Conservation (phyloP, 2,329 filamentous ascomycete genomes). For the Iodosphaeria phyllophila region DNA sequence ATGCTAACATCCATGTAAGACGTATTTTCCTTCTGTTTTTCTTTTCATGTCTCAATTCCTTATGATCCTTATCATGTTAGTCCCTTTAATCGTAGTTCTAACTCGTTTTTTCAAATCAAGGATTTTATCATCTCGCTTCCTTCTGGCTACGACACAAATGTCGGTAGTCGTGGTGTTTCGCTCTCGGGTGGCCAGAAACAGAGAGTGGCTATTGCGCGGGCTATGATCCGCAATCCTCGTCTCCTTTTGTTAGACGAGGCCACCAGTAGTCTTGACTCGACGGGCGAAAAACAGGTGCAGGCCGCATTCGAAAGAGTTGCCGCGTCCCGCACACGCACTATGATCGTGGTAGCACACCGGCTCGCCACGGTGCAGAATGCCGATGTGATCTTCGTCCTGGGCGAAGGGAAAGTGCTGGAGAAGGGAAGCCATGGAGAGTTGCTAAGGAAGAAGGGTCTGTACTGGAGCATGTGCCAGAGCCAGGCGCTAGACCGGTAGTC, state of each 20-base stretch:
- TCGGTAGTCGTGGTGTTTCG: slow-evolving; percentile 47
- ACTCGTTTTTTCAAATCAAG: background rate
- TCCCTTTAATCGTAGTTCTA: too few relatives aligned
- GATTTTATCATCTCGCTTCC: slow-evolving; percentile 53
- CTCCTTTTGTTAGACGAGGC: slow-evolving; percentile 56
- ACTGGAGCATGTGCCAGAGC: slow-evolving; percentile 42
- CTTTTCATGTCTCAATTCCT: too few relatives aligned
- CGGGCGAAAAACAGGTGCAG: slow-evolving; percentile 38
- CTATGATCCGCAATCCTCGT: slow-evolving; percentile 44
- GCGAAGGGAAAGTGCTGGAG: slow-evolving; percentile 39
- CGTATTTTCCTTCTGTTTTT: too few relatives aligned
- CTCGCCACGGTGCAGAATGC: slow-evolving; percentile 63
- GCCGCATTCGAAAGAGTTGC: slow-evolving; percentile 46
- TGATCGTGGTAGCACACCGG: slow-evolving; percentile 61
- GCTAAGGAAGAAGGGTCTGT: slow-evolving; percentile 29
- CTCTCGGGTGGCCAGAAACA: slow-evolving; percentile 59
- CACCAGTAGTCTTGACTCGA: slow-evolving; percentile 48
- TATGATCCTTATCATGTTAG: too few relatives aligned
- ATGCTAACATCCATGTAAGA: slow-evolving; percentile 48
- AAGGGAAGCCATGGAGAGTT: slow-evolving; percentile 32
- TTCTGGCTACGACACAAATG: slow-evolving; percentile 46
- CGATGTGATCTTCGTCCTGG: slow-evolving; percentile 64
- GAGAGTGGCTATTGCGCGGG: slow-evolving; percentile 49
- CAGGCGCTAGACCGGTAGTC: slow-evolving; percentile 33
- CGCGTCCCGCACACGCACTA: slow-evolving; percentile 40